Evolutionary conservation across 2,329 filamentous ascomycete genomes (phyloP), one percentile per base, ranked within the genome.

Genomic region (Arthrinium puccinioides): DNA sequence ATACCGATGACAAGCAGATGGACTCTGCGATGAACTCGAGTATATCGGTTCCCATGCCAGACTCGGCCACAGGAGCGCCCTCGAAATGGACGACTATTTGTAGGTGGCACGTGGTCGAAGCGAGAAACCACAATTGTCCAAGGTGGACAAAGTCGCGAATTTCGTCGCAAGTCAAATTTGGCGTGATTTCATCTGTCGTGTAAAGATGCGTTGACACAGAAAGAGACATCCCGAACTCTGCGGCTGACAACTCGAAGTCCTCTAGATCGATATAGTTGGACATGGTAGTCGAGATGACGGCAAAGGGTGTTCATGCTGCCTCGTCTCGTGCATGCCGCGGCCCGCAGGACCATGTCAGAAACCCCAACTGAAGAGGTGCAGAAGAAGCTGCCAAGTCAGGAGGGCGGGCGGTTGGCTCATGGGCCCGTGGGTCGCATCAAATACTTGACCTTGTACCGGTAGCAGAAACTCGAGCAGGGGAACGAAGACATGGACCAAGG

Each of bases 161-260:
- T 13, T 28, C 19, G 3, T 23, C 18, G 6, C 28, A 38, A 24
- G 28, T 29, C 14, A 34, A n/a, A 19, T 31, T 10, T 15, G 20
- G 31, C 9, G 21, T 13, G 20, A 26, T 18, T 11, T 33, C 7
- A 16, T 36, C 28, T 11, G 40, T 36, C 11, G 28, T n/a, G 18
- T 35, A 42, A 5, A 42, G 21, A 21, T 37, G 30, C 9, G 40
- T 33, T 6, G 28, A 25, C 7, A 39, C 40, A 11, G 25, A 39
- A 2, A 42, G 24, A 7, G 27, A 26, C 9, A 42, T n/a, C 11
- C 25, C 33, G 9, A 21, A 18, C 14, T 15, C 13, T 18, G 37
- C 32, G 4, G 21, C 19, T 15, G 37, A 37, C 27, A 42, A n/a
- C 3, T 32, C 20, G 7, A 42, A 37, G 13, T 25, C 21, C 9